Percentiles rank a stretch among this genome's conserved stretches.
Conservation (phyloP, 2,329 filamentous ascomycete species). For the Corniculantispora saksenae region DNA sequence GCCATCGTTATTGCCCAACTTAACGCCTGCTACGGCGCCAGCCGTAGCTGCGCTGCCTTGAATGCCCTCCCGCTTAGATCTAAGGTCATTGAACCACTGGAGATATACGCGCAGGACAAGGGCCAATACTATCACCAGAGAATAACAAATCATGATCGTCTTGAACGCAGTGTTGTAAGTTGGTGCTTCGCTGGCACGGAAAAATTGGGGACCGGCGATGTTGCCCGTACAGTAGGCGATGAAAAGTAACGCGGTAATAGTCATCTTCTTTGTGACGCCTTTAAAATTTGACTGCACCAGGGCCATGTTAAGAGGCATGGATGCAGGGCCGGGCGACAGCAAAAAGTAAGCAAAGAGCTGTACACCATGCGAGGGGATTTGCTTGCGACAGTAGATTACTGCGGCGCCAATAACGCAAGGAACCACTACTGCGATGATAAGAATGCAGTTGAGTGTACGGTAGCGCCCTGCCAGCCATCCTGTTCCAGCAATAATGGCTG, state of each 20-base stretch:
- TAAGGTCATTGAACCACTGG: slow-evolving; percentile 43
- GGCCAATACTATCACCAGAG: slow-evolving; percentile 47
- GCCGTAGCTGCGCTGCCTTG: slow-evolving; percentile 45
- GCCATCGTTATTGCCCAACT: slow-evolving; percentile 31
- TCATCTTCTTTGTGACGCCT: slow-evolving; percentile 62
- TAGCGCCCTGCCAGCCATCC: slow-evolving; percentile 54
- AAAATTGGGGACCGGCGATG: slow-evolving; percentile 58
- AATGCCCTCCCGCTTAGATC: slow-evolving; percentile 46
- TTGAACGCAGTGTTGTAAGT: slow-evolving; percentile 55
- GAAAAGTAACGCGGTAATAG: slow-evolving; percentile 57
- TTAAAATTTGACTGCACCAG: slow-evolving; percentile 57
- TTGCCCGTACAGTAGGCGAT: slow-evolving; percentile 58
- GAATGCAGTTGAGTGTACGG: slow-evolving; percentile 51
- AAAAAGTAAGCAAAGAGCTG: slow-evolving; percentile 61
- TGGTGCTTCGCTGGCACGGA: slow-evolving; percentile 50
- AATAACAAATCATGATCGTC: slow-evolving; percentile 58
- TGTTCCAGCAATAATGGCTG: slow-evolving; percentile 47
- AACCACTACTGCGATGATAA: slow-evolving; percentile 51
- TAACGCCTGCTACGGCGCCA: slow-evolving; percentile 41
- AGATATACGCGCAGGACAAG: slow-evolving; percentile 50
- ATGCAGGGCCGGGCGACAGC: slow-evolving; percentile 53
- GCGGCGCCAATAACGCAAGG: slow-evolving; percentile 55
- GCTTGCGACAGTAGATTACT: slow-evolving; percentile 50
- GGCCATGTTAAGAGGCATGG: slow-evolving; percentile 56
- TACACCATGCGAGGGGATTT: slow-evolving; percentile 40